Base-by-base conservation (phyloP, 306 rosid species). In the Lathyrus oleraceus region DNA sequence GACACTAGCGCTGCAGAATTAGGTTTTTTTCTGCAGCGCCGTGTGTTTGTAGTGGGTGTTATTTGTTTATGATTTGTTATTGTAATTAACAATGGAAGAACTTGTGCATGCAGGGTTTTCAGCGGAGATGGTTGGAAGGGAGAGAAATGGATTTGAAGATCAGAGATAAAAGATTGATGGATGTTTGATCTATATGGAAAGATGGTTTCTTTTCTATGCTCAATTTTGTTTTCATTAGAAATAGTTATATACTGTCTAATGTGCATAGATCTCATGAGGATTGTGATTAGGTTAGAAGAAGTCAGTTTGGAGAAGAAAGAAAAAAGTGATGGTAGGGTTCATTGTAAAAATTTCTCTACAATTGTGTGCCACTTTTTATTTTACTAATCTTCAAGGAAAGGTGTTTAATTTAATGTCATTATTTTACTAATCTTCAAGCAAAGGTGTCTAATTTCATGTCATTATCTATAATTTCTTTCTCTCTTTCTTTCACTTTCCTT, bases 111-210 rank as follows among this genome's bases (percentile, higher is more conserved):
- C 59, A 87, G 96, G 87, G 57, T 21, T 80, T 16, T 35, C 74
- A 39, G 23, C 62, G 19, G 51, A 75, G 36, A 76, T 48, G 9
- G 67, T 12, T 21, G 74, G 85, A 63, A 82, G 83, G 78, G 81
- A 80, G 77, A 56, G 63, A 39, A 67, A 43, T 76, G 90, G 78
- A 71, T 79, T 87, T 81, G 78, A 77, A 79, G 87, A 67, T 63
- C 88, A 79, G 73, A 81, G 88, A 87, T 89, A 70, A 83, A 60
- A 58, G 61, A 59, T 19, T n/a, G 8, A 0, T 23, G 32, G 79
- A 19, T 36, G 32, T 2, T 16, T 42, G 81, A 38, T 9, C 51
- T 40, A 27, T 40, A 56, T 62, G 54, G 39, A 68, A 57, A 38
- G 66, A 68, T 68, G 69, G 64, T 61, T 72, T 67, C 64, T 69